Conservation (phyloP, 2,329 filamentous ascomycete species). For the Penicillium sp. region DNA sequence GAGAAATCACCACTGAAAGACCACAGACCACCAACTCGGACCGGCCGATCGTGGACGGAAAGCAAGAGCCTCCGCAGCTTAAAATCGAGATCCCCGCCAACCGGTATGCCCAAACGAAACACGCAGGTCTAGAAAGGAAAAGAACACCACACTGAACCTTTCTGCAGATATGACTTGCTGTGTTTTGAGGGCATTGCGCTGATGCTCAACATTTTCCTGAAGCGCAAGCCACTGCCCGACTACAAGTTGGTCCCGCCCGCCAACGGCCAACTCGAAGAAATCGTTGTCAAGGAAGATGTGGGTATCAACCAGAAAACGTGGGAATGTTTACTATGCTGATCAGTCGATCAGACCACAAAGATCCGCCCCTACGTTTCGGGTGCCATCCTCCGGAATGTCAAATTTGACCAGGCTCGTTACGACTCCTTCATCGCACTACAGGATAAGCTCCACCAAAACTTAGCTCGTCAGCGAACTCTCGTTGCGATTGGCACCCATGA, state of each 20-base stretch:
- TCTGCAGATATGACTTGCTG: slow-evolving; percentile 72
- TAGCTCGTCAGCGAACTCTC: slow-evolving; percentile 86
- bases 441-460: slow-evolving; percentile 96
- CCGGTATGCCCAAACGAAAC: slow-evolving; percentile 56
- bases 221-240: slow-evolving; percentile 70
- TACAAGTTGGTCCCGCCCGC: slow-evolving; percentile 72
- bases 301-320: slow-evolving; percentile 17
- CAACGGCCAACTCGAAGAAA: slow-evolving; percentile 70
- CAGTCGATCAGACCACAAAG: slow-evolving; percentile 57
- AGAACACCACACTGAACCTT: slow-evolving; percentile 21
- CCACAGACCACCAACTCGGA: slow-evolving; percentile 66
- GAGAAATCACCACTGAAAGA: slow-evolving; percentile 27
- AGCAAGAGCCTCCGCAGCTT: slow-evolving; percentile 83
- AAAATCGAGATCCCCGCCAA: slow-evolving; percentile 99
- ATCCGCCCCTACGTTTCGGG: slow-evolving; percentile 86
- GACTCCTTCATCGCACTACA: slow-evolving; percentile 97
- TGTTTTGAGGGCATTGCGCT: slow-evolving; percentile 96
- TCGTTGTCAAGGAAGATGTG: slow-evolving; percentile 70
- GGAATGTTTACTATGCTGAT: slow-evolving; percentile 1
- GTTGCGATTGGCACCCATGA: slow-evolving; percentile 98
- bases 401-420: slow-evolving; percentile 86
- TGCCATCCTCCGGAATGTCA: slow-evolving; percentile 84
- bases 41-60: slow-evolving; percentile 69
- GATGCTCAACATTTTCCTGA: slow-evolving; percentile 93
- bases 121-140: slow-evolving; percentile 1